Percentiles rank a stretch among this genome's conserved stretches.
Conservation (phyloP, 2,329 filamentous ascomycete genomes). For the Fusarium albosuccineum region DNA sequence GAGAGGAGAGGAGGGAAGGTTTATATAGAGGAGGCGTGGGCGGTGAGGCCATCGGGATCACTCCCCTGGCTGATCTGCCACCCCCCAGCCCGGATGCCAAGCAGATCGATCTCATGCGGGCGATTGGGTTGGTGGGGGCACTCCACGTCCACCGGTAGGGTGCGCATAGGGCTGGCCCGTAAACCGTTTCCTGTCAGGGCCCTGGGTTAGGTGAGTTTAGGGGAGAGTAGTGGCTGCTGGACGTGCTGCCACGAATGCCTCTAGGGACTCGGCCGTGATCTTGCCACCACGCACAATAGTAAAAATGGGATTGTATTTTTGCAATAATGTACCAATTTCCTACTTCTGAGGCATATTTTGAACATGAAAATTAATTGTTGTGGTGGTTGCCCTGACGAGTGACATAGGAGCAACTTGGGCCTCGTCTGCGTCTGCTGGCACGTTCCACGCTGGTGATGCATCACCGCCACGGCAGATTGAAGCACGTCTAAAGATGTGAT, state of each 20-base stretch:
- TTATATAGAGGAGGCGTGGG: constrained; percentile 15
- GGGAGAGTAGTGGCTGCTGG: constrained; percentile 4
- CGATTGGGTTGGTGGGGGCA: background rate
- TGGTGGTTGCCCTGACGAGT: constrained; percentile 34
- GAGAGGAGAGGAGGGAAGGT: no score
- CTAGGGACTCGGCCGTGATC: constrained; percentile 28
- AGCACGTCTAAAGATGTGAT: no score
- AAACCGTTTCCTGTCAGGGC: constrained; percentile 10
- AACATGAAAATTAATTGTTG: constrained; percentile 18
- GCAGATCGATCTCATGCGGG: constrained; percentile 1
- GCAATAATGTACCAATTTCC: background rate
- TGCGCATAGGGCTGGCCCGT: background rate
- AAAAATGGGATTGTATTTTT: constrained; percentile 2
- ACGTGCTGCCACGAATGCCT: constrained; percentile 11
- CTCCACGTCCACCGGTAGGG: background rate
- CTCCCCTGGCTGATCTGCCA: constrained; percentile 33
- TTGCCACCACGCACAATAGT: constrained; percentile 6
- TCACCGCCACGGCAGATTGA: background rate
- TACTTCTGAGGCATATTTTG: constrained; percentile 22
- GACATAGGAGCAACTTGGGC: constrained; percentile 1
- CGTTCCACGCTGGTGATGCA: background rate
- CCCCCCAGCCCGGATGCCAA: background rate
- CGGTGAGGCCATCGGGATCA: constrained; percentile 19
- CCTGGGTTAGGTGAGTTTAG: constrained; percentile 13
- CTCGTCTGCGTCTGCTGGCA: background rate